Evolutionary conservation across 2,329 filamentous ascomycete genomes (phyloP), one percentile per base, ranked within the genome.

Genomic region (Curvularia sp.): DNA sequence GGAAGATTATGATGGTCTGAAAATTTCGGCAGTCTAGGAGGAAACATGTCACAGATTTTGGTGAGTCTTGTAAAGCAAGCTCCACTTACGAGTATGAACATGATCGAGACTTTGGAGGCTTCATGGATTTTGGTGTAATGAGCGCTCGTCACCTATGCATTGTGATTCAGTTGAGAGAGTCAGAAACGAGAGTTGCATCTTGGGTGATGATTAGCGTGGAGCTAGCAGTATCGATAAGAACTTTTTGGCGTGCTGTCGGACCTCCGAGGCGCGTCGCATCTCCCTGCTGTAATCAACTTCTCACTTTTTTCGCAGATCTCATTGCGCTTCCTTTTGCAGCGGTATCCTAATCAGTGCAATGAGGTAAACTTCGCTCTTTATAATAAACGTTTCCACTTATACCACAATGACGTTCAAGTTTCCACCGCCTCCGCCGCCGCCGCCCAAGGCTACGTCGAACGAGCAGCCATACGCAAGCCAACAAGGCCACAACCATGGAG

Each of bases 351-450:
- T 10, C 10, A 6, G 10, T 5, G 18, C 10, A 30, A 47, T 47
- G 18, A 15, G 5, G 3, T 30, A 18, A 28, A 46, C 8, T 46
- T 12, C 13, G 13, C 1, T 28, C 1, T 5, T 46, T 30, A 12
- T 36, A 43, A 45, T 18, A 23, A 10, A 27, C 28, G 13, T 10
- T 19, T 15, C 8, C 5, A n/a, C 23, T 3, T 5, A 2, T 18
- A 50, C 27, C n/a, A 55, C 21, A 2, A 75, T 75, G 71, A 65
- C 68, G 69, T 82, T 76, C 66, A 78, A 75, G 18, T 83, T 82
- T 50, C 81, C 81, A n/a, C 81, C 80, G 41, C 81, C 80, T 30
- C 81, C 81, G 38, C 81, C 81, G 18, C 76, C 76, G 56, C 74
- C 74, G 41, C 71, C 71, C 41, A 76, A 71, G 65, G 70, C 74